A percentile compares a stretch with the other conserved stretches of the same genome.
phyloP scores from a whole-genome alignment of 768 basidiomycete genomes.

The Floccularia luteovirens region DNA sequence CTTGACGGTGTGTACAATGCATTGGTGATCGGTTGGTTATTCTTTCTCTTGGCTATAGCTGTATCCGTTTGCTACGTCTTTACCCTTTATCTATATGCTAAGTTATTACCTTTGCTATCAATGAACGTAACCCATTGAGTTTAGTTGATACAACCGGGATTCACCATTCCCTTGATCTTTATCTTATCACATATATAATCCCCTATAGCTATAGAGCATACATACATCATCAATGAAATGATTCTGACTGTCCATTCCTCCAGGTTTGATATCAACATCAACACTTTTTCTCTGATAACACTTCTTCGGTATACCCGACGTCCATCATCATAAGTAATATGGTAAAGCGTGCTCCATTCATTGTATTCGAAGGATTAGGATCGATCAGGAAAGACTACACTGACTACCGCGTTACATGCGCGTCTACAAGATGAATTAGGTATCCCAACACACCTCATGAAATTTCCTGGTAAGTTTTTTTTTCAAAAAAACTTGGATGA shows the following conservation, averaged over 20 bases:
- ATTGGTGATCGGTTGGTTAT: too few relatives aligned
- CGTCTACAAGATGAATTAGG: conserved; percentile 36
- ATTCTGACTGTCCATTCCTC: too few relatives aligned
- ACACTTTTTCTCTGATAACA: too few relatives aligned
- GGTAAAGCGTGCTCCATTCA: conserved; percentile 62
- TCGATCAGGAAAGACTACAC: conserved; percentile 90
- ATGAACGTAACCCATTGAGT: not conserved
- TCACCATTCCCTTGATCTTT: not conserved
- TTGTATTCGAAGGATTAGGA: conserved; percentile 97
- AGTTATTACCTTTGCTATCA: too few relatives aligned
- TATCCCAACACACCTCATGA: conserved; percentile 50
- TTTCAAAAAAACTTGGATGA: conserved; percentile 2
- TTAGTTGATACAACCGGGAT: not conserved
- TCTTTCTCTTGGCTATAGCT: too few relatives aligned
- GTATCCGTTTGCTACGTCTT: too few relatives aligned
- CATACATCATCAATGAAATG: too few relatives aligned
- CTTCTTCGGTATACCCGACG: not conserved
- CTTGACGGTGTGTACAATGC: too few relatives aligned
- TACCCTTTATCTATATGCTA: too few relatives aligned
- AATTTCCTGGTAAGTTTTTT: conserved; percentile 76
- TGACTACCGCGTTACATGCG: conserved; percentile 54
- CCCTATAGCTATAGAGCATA: too few relatives aligned
- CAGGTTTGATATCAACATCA: too few relatives aligned
- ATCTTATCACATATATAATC: not conserved
- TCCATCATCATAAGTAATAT: conserved; percentile 4